Conservation (phyloP, 2,329 filamentous ascomycete genomes). For the Ceratocystis huliohia region DNA sequence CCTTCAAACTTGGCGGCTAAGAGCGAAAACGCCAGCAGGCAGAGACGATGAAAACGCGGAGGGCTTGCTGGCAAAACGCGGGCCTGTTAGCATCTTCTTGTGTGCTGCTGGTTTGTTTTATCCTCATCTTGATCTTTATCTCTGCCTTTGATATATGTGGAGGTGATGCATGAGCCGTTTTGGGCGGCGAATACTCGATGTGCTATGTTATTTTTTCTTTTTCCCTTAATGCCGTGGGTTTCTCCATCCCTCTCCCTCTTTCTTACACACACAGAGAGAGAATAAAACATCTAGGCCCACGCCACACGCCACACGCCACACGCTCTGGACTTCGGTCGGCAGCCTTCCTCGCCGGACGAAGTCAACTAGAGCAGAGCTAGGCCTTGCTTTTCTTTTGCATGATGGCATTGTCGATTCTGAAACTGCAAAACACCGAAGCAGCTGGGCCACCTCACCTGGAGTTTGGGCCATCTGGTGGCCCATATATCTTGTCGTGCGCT, state of each 20-base stretch:
- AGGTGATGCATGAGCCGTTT: too few relatives aligned
- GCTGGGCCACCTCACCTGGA: background rate
- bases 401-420: conserved; percentile 2
- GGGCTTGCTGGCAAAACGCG: background rate
- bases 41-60: background rate
- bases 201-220: background rate
- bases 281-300: background rate
- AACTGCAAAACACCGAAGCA: conserved; percentile 2
- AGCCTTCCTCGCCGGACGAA: background rate
- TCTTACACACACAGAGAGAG: background rate
- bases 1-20: background rate
- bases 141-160: background rate
- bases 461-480: background rate
- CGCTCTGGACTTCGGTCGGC: too few relatives aligned
- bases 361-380: background rate
- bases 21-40: background rate
- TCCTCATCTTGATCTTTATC: background rate
- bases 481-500: background rate
- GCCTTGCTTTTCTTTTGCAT: background rate
- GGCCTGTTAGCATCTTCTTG: background rate
- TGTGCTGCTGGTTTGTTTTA: too few relatives aligned
- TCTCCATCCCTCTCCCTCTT: background rate
- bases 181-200: too few relatives aligned
- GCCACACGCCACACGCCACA: background rate
- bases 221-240: background rate